A percentile compares a stretch with the other conserved stretches of the same genome.
Evolutionary conservation across 148 eudicot species (phyloP).

Genomic region (Chenopodium album): DNA sequence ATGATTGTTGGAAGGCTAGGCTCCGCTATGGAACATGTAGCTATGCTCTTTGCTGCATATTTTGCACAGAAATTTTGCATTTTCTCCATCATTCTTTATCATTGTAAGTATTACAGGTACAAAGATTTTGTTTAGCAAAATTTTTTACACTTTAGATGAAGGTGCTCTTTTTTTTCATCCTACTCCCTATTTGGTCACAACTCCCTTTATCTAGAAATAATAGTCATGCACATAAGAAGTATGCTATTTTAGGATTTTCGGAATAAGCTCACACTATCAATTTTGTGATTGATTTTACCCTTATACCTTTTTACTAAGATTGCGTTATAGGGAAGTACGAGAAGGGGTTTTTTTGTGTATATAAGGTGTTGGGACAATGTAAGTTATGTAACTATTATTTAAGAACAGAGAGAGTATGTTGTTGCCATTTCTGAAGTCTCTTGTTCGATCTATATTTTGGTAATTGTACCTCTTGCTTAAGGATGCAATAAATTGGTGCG

Average conservation of each 20-base stretch:
- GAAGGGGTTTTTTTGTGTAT: no score
- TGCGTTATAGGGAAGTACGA: no score
- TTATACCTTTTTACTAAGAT: no score
- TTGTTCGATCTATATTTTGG: neutral
- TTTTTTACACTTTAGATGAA: neutral
- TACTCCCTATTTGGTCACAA: neutral
- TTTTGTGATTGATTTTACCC: no score
- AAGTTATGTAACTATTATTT: no score
- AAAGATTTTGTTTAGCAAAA: slow-evolving; percentile 21
- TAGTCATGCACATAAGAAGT: no score
- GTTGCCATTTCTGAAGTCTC: no score
- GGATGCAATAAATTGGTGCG: neutral
- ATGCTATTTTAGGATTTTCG: neutral
- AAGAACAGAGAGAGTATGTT: no score
- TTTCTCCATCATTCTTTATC: slow-evolving; percentile 18
- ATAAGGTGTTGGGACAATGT: no score
- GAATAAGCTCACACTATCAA: neutral
- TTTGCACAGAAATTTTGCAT: slow-evolving; percentile 32
- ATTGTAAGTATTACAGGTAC: slow-evolving; percentile 28
- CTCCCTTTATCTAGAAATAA: neutral
- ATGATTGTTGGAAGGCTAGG: neutral
- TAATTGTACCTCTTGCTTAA: neutral
- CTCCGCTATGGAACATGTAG: slow-evolving; percentile 12
- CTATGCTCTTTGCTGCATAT: slow-evolving; percentile 10
- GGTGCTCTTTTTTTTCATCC: neutral